A percentile compares a stretch with the other conserved stretches of the same genome.
Evolutionary conservation across 1,139 yeast genomes (phyloP).

Genomic region (Maudiozyma humilis): DNA sequence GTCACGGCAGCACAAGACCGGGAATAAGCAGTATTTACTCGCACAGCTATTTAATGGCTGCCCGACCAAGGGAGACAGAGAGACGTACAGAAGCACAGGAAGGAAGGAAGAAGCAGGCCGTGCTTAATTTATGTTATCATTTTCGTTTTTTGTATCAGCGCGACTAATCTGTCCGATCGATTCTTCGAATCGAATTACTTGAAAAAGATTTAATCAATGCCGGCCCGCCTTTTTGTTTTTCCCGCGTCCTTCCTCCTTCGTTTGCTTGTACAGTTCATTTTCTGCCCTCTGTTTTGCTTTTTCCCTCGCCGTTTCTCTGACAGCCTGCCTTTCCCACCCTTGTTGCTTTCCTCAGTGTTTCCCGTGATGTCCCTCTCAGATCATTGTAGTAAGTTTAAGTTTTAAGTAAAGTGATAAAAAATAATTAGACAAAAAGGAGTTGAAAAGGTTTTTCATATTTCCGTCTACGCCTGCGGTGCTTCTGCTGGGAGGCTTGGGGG

Average conservation of each 20-base stretch:
- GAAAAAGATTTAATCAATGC: not conserved
- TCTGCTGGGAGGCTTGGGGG: not conserved
- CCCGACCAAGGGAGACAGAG: not conserved
- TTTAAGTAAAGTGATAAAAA: conserved; percentile 1
- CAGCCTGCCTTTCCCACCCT: no score
- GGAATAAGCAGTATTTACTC: no score
- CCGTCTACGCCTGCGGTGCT: not conserved
- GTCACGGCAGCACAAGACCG: no score
- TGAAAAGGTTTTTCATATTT: not conserved
- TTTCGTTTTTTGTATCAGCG: not conserved
- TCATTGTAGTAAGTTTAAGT: conserved; percentile 4
- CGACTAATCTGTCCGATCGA: conserved; percentile 5
- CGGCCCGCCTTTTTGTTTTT: not conserved
- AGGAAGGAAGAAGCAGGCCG: not conserved
- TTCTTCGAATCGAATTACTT: not conserved
- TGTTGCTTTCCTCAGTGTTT: no score
- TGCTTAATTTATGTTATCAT: conserved; percentile 1
- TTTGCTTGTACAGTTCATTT: no score
- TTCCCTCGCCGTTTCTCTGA: no score
- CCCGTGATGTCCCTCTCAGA: not conserved
- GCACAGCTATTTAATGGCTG: no score
- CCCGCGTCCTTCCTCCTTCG: no score
- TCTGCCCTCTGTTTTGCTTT: no score
- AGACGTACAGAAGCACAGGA: not conserved
- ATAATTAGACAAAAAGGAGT: not conserved